Evolutionary conservation across 2,329 filamentous ascomycete species (phyloP), one percentile per base, ranked within the genome.

Genomic region (Colletotrichum tropicicola): DNA sequence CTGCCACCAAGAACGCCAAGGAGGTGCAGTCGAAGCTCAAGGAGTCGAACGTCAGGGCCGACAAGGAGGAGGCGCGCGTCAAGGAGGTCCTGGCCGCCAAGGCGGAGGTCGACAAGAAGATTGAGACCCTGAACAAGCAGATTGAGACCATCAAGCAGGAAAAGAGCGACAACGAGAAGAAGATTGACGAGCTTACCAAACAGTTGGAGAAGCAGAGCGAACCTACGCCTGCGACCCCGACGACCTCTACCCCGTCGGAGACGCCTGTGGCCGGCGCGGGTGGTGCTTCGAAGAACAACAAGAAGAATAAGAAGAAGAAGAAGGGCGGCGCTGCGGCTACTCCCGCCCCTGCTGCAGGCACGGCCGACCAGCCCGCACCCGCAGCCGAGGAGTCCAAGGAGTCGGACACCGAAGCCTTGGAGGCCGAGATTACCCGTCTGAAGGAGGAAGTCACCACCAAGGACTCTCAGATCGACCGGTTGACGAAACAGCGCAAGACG

Each of bases 221-320:
- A 13, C 56, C 71, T 1, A 67, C 72, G 21, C 52, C 73, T 1
- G 35, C 68, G 5, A 39, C 71, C 6, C 57, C 57, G 5, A 61
- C 61, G n/a, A 61, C 60, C 15, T 17, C 57, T n/a, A 48, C 41
- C 4, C 65, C 71, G 5, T 67, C 73, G 2, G 66, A 73, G 15
- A 65, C 73, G 8, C 67, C 64, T 8, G 68, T 68, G 35, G 54
- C 73, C 3, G 59, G 75, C 4, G 44, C 76, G 1, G 54, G 23
- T 5, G 51, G 57, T 43, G 39, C 49, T 23, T 45, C 49, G 4
- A 61, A 60, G 57, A 65, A 60, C n/a, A 59, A 45, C 0, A 82
- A 82, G 65, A 87, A 85, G 64, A 95, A 94, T 79, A 97, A 93
- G 78, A 94, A 92, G 77, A 97, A 94, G 69, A 92, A 92, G 82